Evolutionary conservation across 208 protist species (phyloP), one percentile per base, ranked within the genome.

Genomic region (Trichomonas tenax): DNA sequence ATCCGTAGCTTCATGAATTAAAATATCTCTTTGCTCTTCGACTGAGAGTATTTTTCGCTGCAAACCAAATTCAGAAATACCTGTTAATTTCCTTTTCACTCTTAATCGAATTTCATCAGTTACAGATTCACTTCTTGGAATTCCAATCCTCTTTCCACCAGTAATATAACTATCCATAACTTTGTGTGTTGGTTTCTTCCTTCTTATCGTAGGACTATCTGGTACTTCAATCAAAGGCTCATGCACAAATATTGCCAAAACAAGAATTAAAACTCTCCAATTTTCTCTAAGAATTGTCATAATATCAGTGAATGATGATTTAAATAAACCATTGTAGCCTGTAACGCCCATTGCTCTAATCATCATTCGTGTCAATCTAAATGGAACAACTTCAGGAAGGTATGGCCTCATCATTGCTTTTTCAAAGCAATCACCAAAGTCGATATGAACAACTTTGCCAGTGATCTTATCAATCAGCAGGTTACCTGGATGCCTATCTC

Each of bases 341-440:
- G 15, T 40, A 45, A 40, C 9, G 15, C 93, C 93, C 51, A 96
- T 51, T 45, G 93, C 93, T 3, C 41, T 45, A 41, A 82, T 36
- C 49, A 96, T 96, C 34, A 46, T 96, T 63, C 93, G 40, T 23
- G 93, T 96, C 0, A 96, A 26, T 45, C 93, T 63, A 26, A 96
- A 96, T 82, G 93, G 93, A 82, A 96, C 93, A 10, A 82, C 36
- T 46, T 96, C 93, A 34, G 93, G 93, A 14, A 96, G 95, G 36
- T 88, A 86, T 34, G n/a, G 34, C 41, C 96, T 21, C 0, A 15
- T 88, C 14, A 72, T 96, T 26, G 96, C 96, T 1, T 96, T 95
- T 36, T 97, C 96, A 31, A 97, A 97, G 31, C 96, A 97, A 34
- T 96, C 93, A 82, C 51, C 51, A n/a, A 82, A 96, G 45, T 96